These are phyloP conservation scores for Hyphopichia burtonii DNA, from an alignment of 1,139 yeast species.

Conservation along the genomic window DNA sequence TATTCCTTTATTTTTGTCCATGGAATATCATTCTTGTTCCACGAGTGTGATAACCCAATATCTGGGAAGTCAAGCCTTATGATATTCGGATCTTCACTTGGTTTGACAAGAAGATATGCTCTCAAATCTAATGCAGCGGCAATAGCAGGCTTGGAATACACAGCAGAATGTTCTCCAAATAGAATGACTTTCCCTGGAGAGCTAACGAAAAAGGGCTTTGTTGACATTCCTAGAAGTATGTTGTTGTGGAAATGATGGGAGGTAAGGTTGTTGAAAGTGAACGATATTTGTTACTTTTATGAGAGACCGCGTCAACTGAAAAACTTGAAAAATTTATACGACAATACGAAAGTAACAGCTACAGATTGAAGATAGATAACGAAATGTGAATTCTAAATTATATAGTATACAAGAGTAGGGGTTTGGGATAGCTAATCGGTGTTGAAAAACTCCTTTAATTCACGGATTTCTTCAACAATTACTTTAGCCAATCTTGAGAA, in stretches of 20 bases:
- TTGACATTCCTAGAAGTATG: not conserved
- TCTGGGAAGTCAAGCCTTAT: conserved; percentile 81
- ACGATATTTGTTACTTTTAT: not conserved
- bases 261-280: not conserved
- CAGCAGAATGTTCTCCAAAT: conserved; percentile 97
- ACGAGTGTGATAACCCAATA: conserved; percentile 59
- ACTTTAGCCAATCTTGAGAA: conserved; percentile 43
- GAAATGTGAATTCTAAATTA: not conserved
- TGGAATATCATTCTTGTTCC: conserved; percentile 64
- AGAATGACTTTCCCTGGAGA: conserved; percentile 97
- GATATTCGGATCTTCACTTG: conserved; percentile 31
- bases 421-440: not conserved
- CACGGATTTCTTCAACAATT: conserved; percentile 55
- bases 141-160: conserved; percentile 86
- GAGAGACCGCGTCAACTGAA: not conserved
- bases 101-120: conserved; percentile 69
- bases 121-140: conserved; percentile 85
- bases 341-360: not conserved
- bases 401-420: not conserved
- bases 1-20: conserved; percentile 44
- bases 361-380: not conserved
- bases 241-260: not conserved
- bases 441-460: conserved; percentile 41
- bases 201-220: conserved; percentile 68
- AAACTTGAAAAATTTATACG: not conserved